These are phyloP conservation scores for Deinandra increscens DNA, from an alignment of 129 eudicot species.

Conservation along the genomic window DNA sequence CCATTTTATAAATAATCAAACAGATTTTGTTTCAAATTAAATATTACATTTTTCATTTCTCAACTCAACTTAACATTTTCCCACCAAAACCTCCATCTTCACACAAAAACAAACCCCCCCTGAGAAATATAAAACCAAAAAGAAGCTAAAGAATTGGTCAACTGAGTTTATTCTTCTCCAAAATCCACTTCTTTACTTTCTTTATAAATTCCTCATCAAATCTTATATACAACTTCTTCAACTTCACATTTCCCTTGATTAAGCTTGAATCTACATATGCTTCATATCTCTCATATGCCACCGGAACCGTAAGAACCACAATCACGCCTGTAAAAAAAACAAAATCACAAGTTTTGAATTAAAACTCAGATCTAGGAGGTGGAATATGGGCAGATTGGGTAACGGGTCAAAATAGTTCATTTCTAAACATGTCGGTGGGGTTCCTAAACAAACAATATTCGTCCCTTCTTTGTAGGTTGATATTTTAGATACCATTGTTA, in stretches of 20 bases:
- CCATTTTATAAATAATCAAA: background rate
- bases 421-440: background rate
- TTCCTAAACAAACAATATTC: background rate
- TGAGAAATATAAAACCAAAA: conserved; percentile 27
- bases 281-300: conserved; percentile 69
- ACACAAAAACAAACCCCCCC: conserved; percentile 1
- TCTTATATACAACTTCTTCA: conserved; percentile 41
- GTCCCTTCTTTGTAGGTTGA: background rate
- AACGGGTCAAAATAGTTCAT: background rate
- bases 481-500: background rate
- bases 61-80: conserved; percentile 22
- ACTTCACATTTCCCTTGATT: conserved; percentile 33
- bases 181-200: conserved; percentile 51
- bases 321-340: conserved; percentile 52
- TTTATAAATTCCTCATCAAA: conserved; percentile 46
- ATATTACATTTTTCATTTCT: conserved; percentile 16
- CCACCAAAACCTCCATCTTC: conserved; percentile 21
- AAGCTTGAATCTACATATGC: conserved; percentile 47
- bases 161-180: conserved; percentile 52
- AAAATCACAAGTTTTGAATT: background rate
- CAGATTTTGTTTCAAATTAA: background rate
- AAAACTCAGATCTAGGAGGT: background rate
- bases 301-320: conserved; percentile 66
- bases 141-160: conserved; percentile 25
- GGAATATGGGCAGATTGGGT: background rate